Evolutionary conservation across 257 asterid genomes (phyloP), one percentile per base, ranked within the genome.

Genomic region (Gentiana dahurica): DNA sequence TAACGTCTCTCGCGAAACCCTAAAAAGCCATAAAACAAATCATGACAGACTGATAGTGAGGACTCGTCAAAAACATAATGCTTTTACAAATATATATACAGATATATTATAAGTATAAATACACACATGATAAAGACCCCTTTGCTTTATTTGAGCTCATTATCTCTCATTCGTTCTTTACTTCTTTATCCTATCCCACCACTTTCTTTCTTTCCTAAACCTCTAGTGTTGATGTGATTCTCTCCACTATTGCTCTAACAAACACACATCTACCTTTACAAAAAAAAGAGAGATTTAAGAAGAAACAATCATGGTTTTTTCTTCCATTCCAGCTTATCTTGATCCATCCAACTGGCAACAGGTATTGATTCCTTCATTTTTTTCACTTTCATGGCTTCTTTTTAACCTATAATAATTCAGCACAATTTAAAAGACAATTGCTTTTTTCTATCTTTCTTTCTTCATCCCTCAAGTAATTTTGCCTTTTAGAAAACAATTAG

Each of bases 271-370:
- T 66, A 69, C 77, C 95, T 87, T 90, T 90, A 79, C 84, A 81
- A 84, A 86, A 86, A 79, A 70, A 64, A 73, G 64, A 58, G 69
- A 83, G 24, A 24, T 24, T 24, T 24, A 24, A 24, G 24, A 24
- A 24, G 24, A 72, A 71, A 73, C 59, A 76, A 77, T 81, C 66
- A 91, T 91, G 98, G 89, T 68, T 81, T 91, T 90, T 85, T 75
- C 98, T 61, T 82, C 98, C 68, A 73, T 91, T 75, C 96, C 91
- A 57, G 77, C 96, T 76, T 87, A 91, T 75, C 92, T 87, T 82
- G 96, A 90, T 90, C 77, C 92, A 32, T 69, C 96, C 89, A 87
- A 90, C 84, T 90, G 98, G 98, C 93, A 91, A 54, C 96, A 91
- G 83, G 98, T 87, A 51, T 74, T 62, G 32, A 56, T 65, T 62